phyloP scores from a whole-genome alignment of 768 basidiomycete species.

The Phaeotremella fagi region DNA sequence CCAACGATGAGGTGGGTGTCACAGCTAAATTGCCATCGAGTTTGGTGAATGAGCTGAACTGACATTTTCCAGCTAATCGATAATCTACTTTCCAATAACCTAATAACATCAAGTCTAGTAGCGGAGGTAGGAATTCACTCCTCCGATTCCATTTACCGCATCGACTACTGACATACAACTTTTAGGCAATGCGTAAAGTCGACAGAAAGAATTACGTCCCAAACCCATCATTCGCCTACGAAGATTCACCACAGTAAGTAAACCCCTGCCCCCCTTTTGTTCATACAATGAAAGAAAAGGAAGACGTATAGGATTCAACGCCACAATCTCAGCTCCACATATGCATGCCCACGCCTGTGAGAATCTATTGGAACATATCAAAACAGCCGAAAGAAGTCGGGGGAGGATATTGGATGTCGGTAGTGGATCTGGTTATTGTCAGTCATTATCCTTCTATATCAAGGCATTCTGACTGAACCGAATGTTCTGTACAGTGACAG shows the following conservation, averaged over 20 bases:
- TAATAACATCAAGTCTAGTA: conserved; percentile 59
- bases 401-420: conserved; percentile 82
- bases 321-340: conserved; percentile 94
- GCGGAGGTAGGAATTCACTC: conserved; percentile 55
- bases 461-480: not conserved
- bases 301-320: conserved; percentile 72
- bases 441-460: conserved; percentile 2
- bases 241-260: conserved; percentile 71
- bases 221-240: conserved; percentile 57
- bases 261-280: not conserved
- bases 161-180: not conserved
- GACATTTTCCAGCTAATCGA: conserved; percentile 54
- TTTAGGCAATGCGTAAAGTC: conserved; percentile 64
- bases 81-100: conserved; percentile 58
- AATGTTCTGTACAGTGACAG: conserved; percentile 46
- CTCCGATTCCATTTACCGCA: not conserved
- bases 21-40: not conserved
- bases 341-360: conserved; percentile 91
- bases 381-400: conserved; percentile 53
- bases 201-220: conserved; percentile 68
- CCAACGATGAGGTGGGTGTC: conserved; percentile 56
- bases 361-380: conserved; percentile 66
- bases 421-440: conserved; percentile 72
- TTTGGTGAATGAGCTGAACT: not conserved
- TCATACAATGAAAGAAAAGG: conserved; percentile 5